A percentile compares a stretch with the other conserved stretches of the same genome.
Evolutionary conservation across 148 eudicot species (phyloP).

Genomic region (Simmondsia chinensis): DNA sequence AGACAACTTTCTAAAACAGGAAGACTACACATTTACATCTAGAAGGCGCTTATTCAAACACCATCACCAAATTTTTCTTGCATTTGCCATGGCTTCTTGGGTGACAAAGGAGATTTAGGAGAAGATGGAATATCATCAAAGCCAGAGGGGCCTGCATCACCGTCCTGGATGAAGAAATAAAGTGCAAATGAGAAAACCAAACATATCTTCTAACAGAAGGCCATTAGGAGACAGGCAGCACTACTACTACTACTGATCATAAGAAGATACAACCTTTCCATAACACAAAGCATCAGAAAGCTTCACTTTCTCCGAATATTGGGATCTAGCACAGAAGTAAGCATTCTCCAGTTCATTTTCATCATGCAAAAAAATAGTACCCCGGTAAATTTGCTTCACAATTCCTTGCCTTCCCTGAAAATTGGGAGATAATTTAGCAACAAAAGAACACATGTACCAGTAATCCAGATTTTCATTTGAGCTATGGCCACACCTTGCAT

Average conservation of each 20-base stretch:
- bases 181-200: neutral
- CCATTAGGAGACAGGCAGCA: too few relatives aligned
- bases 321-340: constrained; percentile 63
- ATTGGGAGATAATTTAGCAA: neutral
- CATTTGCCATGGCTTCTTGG: constrained; percentile 50
- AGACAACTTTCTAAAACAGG: constrained; percentile 1
- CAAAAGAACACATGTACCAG: too few relatives aligned
- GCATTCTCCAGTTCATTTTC: constrained; percentile 71
- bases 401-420: constrained; percentile 75
- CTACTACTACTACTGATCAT: neutral
- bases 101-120: constrained; percentile 74
- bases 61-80: constrained; percentile 48
- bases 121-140: constrained; percentile 65
- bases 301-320: constrained; percentile 60
- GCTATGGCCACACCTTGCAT: constrained; percentile 42
- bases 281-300: constrained; percentile 28
- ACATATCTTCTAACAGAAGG: too few relatives aligned
- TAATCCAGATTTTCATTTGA: too few relatives aligned
- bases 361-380: constrained; percentile 61
- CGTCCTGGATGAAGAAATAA: constrained; percentile 27
- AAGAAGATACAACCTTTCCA: constrained; percentile 51
- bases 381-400: constrained; percentile 77
- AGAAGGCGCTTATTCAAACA: constrained; percentile 18
- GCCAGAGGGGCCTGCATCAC: constrained; percentile 39
- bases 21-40: neutral